A percentile compares a stretch with the other conserved stretches of the same genome.
Conservation (phyloP, 2,329 filamentous ascomycete genomes). For the Arthrobotrys iridis region DNA sequence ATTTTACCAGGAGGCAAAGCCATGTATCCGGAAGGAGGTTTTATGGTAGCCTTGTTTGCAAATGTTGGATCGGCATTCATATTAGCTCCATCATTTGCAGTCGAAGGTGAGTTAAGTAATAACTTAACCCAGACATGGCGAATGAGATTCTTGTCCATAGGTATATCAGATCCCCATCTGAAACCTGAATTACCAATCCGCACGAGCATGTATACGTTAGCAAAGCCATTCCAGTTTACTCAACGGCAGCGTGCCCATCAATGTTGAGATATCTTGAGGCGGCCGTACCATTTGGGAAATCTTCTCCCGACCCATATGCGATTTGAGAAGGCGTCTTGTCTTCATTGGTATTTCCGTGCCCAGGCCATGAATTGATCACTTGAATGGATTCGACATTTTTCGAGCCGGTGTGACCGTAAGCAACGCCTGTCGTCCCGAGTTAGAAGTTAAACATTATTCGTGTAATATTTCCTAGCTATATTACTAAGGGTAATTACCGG, state of each 20-base stretch:
- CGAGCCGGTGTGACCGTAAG: constrained; percentile 41
- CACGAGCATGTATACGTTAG: not conserved
- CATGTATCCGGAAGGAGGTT: constrained; percentile 49
- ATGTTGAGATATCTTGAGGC: not conserved
- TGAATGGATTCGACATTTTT: constrained; percentile 45
- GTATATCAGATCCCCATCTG: constrained; percentile 53
- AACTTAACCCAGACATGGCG: constrained; percentile 52
- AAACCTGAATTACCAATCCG: constrained; percentile 28
- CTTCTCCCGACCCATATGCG: constrained; percentile 41
- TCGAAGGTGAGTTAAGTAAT: constrained; percentile 50
- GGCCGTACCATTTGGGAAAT: constrained; percentile 42
- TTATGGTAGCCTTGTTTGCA: constrained; percentile 38
- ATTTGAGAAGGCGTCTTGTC: constrained; percentile 46
- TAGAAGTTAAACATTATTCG: not conserved
- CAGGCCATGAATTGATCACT: constrained; percentile 51
- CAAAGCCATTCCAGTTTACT: not conserved
- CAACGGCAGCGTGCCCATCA: not conserved
- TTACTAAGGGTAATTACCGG: constrained; percentile 26
- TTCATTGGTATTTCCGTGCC: constrained; percentile 45
- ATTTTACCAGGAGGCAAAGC: constrained; percentile 56
- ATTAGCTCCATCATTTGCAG: constrained; percentile 44
- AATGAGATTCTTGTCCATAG: constrained; percentile 24
- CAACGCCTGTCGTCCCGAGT: constrained; percentile 30
- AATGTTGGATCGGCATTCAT: constrained; percentile 53
- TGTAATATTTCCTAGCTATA: not conserved